Conservation (phyloP, 2,329 filamentous ascomycete genomes). For the Phaeosphaeria sp. region DNA sequence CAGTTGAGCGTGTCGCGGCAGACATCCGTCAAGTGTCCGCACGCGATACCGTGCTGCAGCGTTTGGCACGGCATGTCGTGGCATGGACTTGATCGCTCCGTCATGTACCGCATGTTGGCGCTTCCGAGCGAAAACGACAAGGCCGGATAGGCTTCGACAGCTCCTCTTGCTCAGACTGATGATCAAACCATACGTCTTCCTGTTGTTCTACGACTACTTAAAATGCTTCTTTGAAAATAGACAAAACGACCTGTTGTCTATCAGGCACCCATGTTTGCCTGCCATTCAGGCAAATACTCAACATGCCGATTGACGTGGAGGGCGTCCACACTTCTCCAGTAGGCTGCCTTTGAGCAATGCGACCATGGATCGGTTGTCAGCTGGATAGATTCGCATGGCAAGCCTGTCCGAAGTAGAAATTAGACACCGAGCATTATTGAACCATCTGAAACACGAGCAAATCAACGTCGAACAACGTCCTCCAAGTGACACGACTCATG, state of each 20-base stretch:
- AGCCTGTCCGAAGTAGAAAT: not conserved
- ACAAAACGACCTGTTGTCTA: no score
- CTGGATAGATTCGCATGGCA: not conserved
- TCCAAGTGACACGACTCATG: conserved; percentile 35
- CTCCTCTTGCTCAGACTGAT: no score
- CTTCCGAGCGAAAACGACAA: no score
- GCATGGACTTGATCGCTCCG: not conserved
- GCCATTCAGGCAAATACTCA: conserved; percentile 25
- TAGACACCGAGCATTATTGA: not conserved
- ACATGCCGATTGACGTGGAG: conserved; percentile 17
- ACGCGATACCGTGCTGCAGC: conserved; percentile 21
- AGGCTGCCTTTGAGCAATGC: conserved; percentile 34
- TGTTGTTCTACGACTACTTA: no score
- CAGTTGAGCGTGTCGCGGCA: conserved; percentile 14
- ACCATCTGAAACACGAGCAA: conserved; percentile 13
- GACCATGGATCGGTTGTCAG: not conserved
- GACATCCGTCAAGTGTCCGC: conserved; percentile 13
- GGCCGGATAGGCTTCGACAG: no score
- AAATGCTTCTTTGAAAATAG: no score
- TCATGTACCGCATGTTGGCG: not conserved
- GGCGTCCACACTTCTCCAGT: conserved; percentile 17
- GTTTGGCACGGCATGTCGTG: conserved; percentile 11
- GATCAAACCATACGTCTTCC: no score
- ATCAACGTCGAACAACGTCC: conserved; percentile 8
- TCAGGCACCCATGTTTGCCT: conserved; percentile 26